Conservation (phyloP, 805 yeast species). For the Candida railenensis region DNA sequence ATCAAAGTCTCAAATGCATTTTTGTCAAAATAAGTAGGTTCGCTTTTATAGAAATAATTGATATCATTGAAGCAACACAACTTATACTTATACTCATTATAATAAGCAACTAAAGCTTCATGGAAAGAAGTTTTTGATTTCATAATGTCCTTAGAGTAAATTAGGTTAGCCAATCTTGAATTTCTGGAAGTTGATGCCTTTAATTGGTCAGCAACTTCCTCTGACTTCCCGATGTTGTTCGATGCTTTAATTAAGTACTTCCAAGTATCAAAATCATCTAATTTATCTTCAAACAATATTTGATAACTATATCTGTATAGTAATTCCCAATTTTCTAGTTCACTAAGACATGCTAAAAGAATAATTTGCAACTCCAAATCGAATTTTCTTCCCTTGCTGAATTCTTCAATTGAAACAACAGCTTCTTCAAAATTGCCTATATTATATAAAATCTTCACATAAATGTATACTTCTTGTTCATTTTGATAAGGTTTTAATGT, state of each 20-base stretch:
- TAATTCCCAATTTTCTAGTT: conserved; percentile 39
- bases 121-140: conserved; percentile 15
- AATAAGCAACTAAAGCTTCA: conserved; percentile 38
- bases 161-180: conserved; percentile 26
- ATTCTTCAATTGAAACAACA: conserved; percentile 20
- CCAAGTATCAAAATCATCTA: conserved; percentile 83
- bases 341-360: conserved; percentile 47
- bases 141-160: conserved; percentile 19
- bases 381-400: conserved; percentile 31
- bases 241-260: conserved; percentile 50
- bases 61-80: conserved; percentile 68
- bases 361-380: conserved; percentile 66
- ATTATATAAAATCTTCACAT: conserved; percentile 47
- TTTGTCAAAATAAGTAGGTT: conserved; percentile 7
- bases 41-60: conserved; percentile 20
- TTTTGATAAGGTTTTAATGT: conserved; percentile 48
- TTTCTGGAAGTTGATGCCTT: conserved; percentile 21
- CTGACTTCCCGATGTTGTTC: conserved; percentile 20
- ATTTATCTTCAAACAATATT: conserved; percentile 45
- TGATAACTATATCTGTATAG: conserved; percentile 39
- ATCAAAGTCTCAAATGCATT: conserved; percentile 17
- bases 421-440: conserved; percentile 33
- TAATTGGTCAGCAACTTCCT: conserved; percentile 7
- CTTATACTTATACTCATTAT: conserved; percentile 49
- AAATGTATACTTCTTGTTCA: conserved; percentile 68